phyloP scores from a whole-genome alignment of 176 grass and related monocot species.

The Phyllostachys edulis region DNA sequence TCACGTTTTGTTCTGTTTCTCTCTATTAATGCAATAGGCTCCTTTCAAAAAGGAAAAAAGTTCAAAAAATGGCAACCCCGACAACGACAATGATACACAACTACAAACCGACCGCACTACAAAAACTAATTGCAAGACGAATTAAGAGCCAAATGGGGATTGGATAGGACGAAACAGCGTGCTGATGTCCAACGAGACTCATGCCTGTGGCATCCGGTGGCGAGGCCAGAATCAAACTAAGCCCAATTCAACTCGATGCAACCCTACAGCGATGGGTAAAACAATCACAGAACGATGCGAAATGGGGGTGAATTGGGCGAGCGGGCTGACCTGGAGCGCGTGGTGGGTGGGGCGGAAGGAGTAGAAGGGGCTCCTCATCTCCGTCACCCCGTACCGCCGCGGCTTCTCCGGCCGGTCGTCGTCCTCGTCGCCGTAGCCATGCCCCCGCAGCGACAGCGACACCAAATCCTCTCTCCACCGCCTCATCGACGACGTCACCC shows the following conservation, averaged over 20 bases:
- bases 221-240: neutral
- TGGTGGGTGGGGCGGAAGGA: slow-evolving; percentile 54
- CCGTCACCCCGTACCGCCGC: slow-evolving; percentile 77
- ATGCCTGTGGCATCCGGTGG: no score
- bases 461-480: slow-evolving; percentile 37
- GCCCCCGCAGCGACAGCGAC: slow-evolving; percentile 41
- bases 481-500: slow-evolving; percentile 19
- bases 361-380: slow-evolving; percentile 87
- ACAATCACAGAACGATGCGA: neutral
- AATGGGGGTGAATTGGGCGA: neutral
- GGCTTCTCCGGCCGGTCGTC: slow-evolving; percentile 95
- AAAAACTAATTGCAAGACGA: neutral
- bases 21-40: no score
- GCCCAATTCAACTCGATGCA: neutral
- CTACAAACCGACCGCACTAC: neutral
- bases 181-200: neutral
- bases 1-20: no score
- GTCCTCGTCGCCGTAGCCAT: slow-evolving; percentile 49
- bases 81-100: neutral
- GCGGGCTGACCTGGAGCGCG: slow-evolving; percentile 56
- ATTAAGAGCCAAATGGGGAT: neutral
- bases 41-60: no score
- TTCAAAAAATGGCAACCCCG: neutral
- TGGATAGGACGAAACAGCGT: neutral
- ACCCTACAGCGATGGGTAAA: neutral